phyloP scores from a whole-genome alignment of 2,329 filamentous ascomycete genomes.

The Xylogone sp. region DNA sequence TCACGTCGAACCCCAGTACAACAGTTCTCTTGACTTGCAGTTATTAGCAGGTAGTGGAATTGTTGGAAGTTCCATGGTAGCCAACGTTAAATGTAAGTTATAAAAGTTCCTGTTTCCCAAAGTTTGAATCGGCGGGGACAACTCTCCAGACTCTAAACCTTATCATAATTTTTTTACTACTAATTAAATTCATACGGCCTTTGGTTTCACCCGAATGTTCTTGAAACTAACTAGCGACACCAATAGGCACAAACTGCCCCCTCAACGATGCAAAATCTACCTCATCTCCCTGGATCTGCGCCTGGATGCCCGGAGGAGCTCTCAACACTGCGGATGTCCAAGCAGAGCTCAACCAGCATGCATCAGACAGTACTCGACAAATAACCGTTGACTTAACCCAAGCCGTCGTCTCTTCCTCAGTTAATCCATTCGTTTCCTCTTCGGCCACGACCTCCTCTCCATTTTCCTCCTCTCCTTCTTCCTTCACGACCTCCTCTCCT shows the following conservation, averaged over 20 bases:
- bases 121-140: no score
- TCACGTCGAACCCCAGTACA: slow-evolving; percentile 38
- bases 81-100: slow-evolving; percentile 49
- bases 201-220: neutral
- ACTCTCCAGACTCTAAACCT: no score
- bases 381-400: slow-evolving; percentile 22
- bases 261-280: slow-evolving; percentile 12
- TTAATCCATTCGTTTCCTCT: slow-evolving; percentile 20
- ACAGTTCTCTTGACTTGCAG: slow-evolving; percentile 33
- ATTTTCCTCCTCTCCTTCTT: slow-evolving; percentile 4
- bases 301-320: slow-evolving; percentile 20
- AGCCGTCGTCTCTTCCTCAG: slow-evolving; percentile 16
- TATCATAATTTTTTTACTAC: no score
- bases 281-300: slow-evolving; percentile 21
- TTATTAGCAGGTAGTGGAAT: slow-evolving; percentile 53
- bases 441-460: slow-evolving; percentile 3
- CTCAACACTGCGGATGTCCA: slow-evolving; percentile 15
- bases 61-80: slow-evolving; percentile 47
- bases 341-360: slow-evolving; percentile 17
- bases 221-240: neutral
- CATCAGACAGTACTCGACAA: slow-evolving; percentile 2
- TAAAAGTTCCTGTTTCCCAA: no score
- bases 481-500: slow-evolving; percentile 2
- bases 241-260: slow-evolving; percentile 19
- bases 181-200: no score